Evolutionary conservation across 768 basidiomycete genomes (phyloP), one percentile per base, ranked within the genome.

Genomic region (Amanita thiersii): DNA sequence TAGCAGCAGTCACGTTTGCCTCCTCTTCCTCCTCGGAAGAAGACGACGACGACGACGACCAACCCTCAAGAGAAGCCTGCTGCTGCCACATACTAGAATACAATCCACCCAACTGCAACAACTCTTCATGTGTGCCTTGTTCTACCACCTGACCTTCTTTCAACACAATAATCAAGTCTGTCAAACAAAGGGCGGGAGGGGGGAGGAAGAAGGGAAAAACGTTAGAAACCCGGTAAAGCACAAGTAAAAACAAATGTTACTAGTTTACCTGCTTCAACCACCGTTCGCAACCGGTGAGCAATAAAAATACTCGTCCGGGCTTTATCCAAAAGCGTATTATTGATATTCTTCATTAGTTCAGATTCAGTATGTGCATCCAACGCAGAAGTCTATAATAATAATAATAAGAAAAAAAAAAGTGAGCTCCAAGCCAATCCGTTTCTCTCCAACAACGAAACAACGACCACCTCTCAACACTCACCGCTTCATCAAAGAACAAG

Each of bases 401-500:
- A 37, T 11, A 45, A 17, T 29, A 40, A 32, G 24, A 41, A 20
- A 4, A 30, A 42, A 30, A 49, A 26, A 30, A 41, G n/a, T n/a
- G n/a, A n/a, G n/a, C n/a, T n/a, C n/a, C n/a, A n/a, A n/a, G n/a
- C n/a, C n/a, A n/a, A n/a, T n/a, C n/a, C n/a, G n/a, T n/a, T n/a
- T n/a, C n/a, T n/a, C n/a, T n/a, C n/a, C n/a, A n/a, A n/a, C n/a
- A n/a, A n/a, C n/a, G n/a, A n/a, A n/a, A n/a, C n/a, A n/a, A n/a
- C n/a, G n/a, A n/a, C n/a, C n/a, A n/a, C n/a, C n/a, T n/a, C n/a
- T n/a, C 24, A 44, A 12, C 28, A 69, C 88, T 55, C 51, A 92
- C 92, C 29, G 96, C 96, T 62, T 99, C 96, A 54, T 99, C 96
- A 54, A 99, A 99, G 68, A 98, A 97, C 52, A 98, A 54, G 52